Conservation (phyloP, 345 rosid genomes). For the Citrus hindsii region DNA sequence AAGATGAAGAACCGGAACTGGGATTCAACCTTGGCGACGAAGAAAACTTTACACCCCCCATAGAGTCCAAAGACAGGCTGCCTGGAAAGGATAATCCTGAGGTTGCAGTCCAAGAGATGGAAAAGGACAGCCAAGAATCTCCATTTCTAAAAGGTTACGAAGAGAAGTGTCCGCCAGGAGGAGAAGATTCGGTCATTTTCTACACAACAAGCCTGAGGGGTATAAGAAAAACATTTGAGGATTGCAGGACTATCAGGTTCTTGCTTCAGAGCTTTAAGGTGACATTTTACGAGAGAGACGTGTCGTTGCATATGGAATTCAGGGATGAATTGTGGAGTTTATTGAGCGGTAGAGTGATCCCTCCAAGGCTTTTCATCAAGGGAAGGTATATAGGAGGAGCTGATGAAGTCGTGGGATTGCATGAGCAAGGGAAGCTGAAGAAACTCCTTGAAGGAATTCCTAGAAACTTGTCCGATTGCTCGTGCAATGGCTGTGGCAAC, state of each 20-base stretch:
- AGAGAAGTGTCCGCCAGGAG: constrained; percentile 68
- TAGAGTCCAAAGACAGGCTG: background rate
- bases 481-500: constrained; percentile 50
- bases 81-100: constrained; percentile 10
- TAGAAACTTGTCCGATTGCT: constrained; percentile 2
- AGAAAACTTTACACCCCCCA: constrained; percentile 13
- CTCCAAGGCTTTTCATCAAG: constrained; percentile 75
- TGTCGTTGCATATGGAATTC: constrained; percentile 68
- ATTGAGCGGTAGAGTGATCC: constrained; percentile 47
- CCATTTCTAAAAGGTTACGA: constrained; percentile 31
- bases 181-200: constrained; percentile 58
- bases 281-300: constrained; percentile 59
- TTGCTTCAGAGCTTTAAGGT: constrained; percentile 61
- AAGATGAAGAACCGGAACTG: constrained; percentile 22
- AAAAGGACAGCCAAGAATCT: constrained; percentile 10
- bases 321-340: constrained; percentile 77
- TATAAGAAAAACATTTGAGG: constrained; percentile 80
- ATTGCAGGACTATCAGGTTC: constrained; percentile 58
- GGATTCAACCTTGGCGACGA: constrained; percentile 11
- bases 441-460: constrained; percentile 63
- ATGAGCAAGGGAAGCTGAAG: constrained; percentile 80
- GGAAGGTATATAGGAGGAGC: constrained; percentile 90
- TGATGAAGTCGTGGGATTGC: constrained; percentile 63
- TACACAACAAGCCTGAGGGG: constrained; percentile 79
- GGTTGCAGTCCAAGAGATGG: constrained; percentile 3